A percentile compares a stretch with the other conserved stretches of the same genome.
Evolutionary conservation across 176 grass and related monocot genomes (phyloP).

Genomic region (Dactylis glomerata): DNA sequence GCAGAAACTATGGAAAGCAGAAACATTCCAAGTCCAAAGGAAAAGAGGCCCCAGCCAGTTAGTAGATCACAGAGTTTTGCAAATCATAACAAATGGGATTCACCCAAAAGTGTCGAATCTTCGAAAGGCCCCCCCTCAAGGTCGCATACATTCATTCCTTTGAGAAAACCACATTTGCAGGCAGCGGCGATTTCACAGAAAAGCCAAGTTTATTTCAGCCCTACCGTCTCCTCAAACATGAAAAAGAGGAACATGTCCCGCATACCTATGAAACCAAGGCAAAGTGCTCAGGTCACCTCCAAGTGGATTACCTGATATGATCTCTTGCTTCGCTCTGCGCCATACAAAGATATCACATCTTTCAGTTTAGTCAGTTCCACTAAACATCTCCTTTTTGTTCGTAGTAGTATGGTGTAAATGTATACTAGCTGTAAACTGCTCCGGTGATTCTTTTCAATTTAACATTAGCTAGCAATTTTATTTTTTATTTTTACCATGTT

Average conservation of each 20-base stretch:
- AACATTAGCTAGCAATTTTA: slow-evolving; percentile 25
- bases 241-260: slow-evolving; percentile 78
- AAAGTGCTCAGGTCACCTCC: slow-evolving; percentile 47
- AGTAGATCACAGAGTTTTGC: slow-evolving; percentile 76
- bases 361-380: slow-evolving; percentile 7
- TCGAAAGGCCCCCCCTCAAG: slow-evolving; percentile 43
- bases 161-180: slow-evolving; percentile 73
- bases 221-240: slow-evolving; percentile 85
- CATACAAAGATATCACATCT: slow-evolving; percentile 24
- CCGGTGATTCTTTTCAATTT: slow-evolving; percentile 28
- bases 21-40: slow-evolving; percentile 82
- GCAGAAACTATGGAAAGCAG: slow-evolving; percentile 98
- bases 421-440: slow-evolving; percentile 34
- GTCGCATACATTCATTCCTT: slow-evolving; percentile 60
- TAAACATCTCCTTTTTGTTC: not conserved
- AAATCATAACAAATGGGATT: slow-evolving; percentile 80
- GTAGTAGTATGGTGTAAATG: slow-evolving; percentile 32
- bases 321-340: not conserved
- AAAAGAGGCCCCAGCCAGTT: slow-evolving; percentile 49
- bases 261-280: slow-evolving; percentile 57
- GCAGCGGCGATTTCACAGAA: slow-evolving; percentile 62
- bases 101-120: slow-evolving; percentile 51
- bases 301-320: slow-evolving; percentile 49
- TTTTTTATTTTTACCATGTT: not conserved
- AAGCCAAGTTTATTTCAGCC: slow-evolving; percentile 84